Percentiles rank a stretch among this genome's conserved stretches.
phyloP scores from a whole-genome alignment of 768 basidiomycete species.

The Coprinopsis strossmayeri region DNA sequence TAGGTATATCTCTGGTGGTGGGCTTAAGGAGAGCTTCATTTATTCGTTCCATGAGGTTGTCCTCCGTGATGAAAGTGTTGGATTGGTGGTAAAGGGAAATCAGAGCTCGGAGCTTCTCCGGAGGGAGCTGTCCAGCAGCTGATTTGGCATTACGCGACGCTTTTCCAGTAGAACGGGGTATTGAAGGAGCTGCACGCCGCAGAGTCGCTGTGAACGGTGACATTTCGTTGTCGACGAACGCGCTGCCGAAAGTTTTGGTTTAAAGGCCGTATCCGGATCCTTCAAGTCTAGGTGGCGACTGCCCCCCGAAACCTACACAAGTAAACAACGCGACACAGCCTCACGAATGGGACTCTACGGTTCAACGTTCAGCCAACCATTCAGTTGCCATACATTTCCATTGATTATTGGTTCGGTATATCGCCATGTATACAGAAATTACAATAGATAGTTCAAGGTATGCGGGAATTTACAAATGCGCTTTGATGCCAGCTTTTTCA shows the following conservation, averaged over 20 bases:
- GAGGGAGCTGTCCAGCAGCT: slow-evolving; percentile 28
- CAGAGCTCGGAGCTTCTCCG: slow-evolving; percentile 62
- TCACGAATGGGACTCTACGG: no score
- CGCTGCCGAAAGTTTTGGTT: neutral
- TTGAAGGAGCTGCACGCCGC: neutral
- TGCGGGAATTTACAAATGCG: slow-evolving; percentile 34
- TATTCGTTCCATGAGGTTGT: slow-evolving; percentile 59
- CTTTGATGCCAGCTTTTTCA: slow-evolving; percentile 54
- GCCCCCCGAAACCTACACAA: neutral
- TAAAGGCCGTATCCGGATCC: no score
- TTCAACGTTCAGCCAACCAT: no score
- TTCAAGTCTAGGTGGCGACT: neutral
- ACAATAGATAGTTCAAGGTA: no score
- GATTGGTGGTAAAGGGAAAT: slow-evolving; percentile 75
- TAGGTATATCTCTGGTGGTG: no score
- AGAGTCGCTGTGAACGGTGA: slow-evolving; percentile 6
- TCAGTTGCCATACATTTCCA: no score
- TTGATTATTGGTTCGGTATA: no score
- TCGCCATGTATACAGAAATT: no score
- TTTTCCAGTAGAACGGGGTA: slow-evolving; percentile 2
- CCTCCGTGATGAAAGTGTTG: slow-evolving; percentile 61
- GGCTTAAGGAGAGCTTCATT: slow-evolving; percentile 50
- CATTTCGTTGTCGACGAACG: neutral
- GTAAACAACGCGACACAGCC: neutral
- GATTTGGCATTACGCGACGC: neutral